Evolutionary conservation across 2,329 filamentous ascomycete species (phyloP).

Genomic region (Diaporthe caulivora): DNA sequence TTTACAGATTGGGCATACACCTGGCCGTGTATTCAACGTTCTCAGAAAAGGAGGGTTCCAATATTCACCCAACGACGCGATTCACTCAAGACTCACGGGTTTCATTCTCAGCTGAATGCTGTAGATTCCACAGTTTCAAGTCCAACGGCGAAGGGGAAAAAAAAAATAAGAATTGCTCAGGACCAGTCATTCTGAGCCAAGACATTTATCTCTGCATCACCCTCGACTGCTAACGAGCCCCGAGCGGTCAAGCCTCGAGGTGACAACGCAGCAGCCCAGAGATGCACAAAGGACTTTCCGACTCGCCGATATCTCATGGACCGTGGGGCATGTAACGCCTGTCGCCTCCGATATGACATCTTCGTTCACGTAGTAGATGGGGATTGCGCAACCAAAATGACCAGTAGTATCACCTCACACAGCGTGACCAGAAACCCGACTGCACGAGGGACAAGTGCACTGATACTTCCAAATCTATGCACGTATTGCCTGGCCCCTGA

Average conservation of each 20-base stretch:
- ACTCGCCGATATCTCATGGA: not conserved
- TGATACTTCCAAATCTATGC: not conserved
- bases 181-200: not conserved
- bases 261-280: not conserved
- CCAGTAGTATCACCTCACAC: not conserved
- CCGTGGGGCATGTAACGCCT: not conserved
- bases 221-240: not conserved
- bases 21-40: not conserved
- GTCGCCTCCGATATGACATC: not conserved
- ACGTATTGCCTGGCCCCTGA: not conserved
- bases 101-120: not conserved
- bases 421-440: not conserved
- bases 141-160: not conserved
- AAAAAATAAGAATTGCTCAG: not conserved
- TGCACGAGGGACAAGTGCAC: not conserved
- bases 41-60: not conserved
- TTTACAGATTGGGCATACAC: not conserved
- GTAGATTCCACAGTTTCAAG: not conserved
- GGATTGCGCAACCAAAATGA: not conserved
- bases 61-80: not conserved
- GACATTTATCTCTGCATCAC: not conserved
- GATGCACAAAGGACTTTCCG: not conserved
- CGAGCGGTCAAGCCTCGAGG: not conserved
- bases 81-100: not conserved
- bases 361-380: not conserved